A percentile compares a stretch with the other conserved stretches of the same genome.
Evolutionary conservation across 345 rosid species (phyloP).

Genomic region (Salix viminalis): DNA sequence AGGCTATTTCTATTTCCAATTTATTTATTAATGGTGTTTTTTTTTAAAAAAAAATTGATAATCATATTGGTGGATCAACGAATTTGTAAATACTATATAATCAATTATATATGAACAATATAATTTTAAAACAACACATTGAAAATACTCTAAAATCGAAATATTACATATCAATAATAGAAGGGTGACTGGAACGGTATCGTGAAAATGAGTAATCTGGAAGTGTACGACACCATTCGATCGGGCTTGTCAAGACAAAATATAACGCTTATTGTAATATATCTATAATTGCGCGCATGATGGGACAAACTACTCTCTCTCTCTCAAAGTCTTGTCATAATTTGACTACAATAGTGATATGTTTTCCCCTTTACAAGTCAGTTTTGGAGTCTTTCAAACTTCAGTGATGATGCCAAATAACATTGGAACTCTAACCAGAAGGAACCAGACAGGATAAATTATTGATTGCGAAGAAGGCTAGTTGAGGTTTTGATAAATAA

Average conservation of each 20-base stretch:
- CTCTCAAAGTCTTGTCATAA: neutral
- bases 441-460: neutral
- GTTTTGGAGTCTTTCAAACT: neutral
- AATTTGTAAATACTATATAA: neutral
- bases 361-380: neutral
- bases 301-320: no score
- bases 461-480: neutral
- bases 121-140: accelerated
- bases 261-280: neutral
- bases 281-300: neutral
- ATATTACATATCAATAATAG: no score
- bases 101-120: no score
- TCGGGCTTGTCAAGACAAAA: neutral
- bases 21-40: neutral
- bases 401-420: neutral
- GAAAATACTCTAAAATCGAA: no score
- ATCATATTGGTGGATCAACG: neutral
- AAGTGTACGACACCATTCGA: neutral
- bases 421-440: neutral
- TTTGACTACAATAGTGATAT: neutral
- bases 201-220: neutral
- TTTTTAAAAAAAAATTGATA: neutral
- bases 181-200: no score
- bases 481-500: no score
- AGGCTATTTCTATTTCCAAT: neutral